phyloP scores from a whole-genome alignment of 2,329 filamentous ascomycete species.

The Xylaria sp. region DNA sequence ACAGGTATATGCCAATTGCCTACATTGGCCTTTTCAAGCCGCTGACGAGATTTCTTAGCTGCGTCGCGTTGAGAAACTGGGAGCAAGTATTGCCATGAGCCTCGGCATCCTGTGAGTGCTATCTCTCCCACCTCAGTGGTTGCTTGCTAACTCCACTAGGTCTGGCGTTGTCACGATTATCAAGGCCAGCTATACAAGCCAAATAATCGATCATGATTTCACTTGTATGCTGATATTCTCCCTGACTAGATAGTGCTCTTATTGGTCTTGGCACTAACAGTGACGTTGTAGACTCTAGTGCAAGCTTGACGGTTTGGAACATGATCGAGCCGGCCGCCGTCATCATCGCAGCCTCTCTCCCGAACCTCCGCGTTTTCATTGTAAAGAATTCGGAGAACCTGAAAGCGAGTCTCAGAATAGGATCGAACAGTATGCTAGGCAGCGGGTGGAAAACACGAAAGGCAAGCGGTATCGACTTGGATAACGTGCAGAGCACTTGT shows the following conservation, averaged over 20 bases:
- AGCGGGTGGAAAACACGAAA: slow-evolving; percentile 5
- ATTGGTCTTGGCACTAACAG: slow-evolving; percentile 1
- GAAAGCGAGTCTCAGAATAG: slow-evolving; percentile 21
- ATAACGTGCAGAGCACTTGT: slow-evolving; percentile 26
- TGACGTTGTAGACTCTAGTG: slow-evolving; percentile 20
- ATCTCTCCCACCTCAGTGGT: background rate
- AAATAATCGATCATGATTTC: slow-evolving; percentile 30
- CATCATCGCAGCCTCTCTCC: slow-evolving; percentile 35
- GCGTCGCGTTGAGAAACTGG: slow-evolving; percentile 34
- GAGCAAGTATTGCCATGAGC: slow-evolving; percentile 34
- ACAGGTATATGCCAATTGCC: slow-evolving; percentile 18
- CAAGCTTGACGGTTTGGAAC: slow-evolving; percentile 31
- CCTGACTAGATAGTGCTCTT: background rate
- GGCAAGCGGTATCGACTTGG: slow-evolving; percentile 19
- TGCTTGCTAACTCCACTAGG: slow-evolving; percentile 23
- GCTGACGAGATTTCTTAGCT: slow-evolving; percentile 27
- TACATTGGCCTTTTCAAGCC: background rate
- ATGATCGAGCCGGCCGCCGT: slow-evolving; percentile 30
- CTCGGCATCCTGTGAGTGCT: slow-evolving; percentile 33
- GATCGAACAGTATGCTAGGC: slow-evolving; percentile 7
- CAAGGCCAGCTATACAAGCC: slow-evolving; percentile 19
- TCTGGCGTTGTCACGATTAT: slow-evolving; percentile 34
- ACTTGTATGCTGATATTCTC: slow-evolving; percentile 31
- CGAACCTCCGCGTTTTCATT: slow-evolving; percentile 35
- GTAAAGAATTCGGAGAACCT: slow-evolving; percentile 20